Percentiles rank a stretch among this genome's conserved stretches.
These are phyloP conservation scores for Daldinia childiae DNA, from an alignment of 495 filamentous ascomycete genomes.

Conservation along the genomic window DNA sequence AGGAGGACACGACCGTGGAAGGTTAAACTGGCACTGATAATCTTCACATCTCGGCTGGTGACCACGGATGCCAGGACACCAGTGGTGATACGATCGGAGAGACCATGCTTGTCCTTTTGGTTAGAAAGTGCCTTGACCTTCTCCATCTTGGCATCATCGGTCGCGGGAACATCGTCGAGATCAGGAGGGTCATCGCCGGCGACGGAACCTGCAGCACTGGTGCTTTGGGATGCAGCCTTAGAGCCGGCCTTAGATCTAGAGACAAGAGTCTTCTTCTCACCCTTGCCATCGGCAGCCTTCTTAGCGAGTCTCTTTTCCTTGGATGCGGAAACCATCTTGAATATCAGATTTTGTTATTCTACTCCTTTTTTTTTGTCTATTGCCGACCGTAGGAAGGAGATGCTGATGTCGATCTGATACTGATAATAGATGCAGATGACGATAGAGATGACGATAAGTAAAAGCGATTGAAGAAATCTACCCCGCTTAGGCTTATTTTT, in stretches of 20 bases:
- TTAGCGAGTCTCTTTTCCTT: slow-evolving; percentile 98
- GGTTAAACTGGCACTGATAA: slow-evolving; percentile 89
- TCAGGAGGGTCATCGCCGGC: slow-evolving; percentile 74
- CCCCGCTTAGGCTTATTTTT: slow-evolving; percentile 32
- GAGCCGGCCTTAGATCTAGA: slow-evolving; percentile 73
- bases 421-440: too few relatives aligned
- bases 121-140: slow-evolving; percentile 75
- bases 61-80: slow-evolving; percentile 90
- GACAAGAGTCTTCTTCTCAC: slow-evolving; percentile 76
- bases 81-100: slow-evolving; percentile 98
- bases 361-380: slow-evolving; percentile 27
- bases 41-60: slow-evolving; percentile 91
- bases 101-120: slow-evolving; percentile 94
- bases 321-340: slow-evolving; percentile 87
- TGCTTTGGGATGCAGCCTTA: slow-evolving; percentile 70
- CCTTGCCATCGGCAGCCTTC: slow-evolving; percentile 78
- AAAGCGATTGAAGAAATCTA: slow-evolving; percentile 26
- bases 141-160: slow-evolving; percentile 74
- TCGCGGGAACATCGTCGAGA: slow-evolving; percentile 72
- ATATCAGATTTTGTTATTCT: background rate
- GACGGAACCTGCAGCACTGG: slow-evolving; percentile 70
- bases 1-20: slow-evolving; percentile 98
- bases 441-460: slow-evolving; percentile 1
- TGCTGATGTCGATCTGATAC: background rate
- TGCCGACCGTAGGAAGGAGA: slow-evolving; percentile 12